These are phyloP conservation scores for Xylaria castorea DNA, from an alignment of 495 filamentous ascomycete species.

Conservation along the genomic window DNA sequence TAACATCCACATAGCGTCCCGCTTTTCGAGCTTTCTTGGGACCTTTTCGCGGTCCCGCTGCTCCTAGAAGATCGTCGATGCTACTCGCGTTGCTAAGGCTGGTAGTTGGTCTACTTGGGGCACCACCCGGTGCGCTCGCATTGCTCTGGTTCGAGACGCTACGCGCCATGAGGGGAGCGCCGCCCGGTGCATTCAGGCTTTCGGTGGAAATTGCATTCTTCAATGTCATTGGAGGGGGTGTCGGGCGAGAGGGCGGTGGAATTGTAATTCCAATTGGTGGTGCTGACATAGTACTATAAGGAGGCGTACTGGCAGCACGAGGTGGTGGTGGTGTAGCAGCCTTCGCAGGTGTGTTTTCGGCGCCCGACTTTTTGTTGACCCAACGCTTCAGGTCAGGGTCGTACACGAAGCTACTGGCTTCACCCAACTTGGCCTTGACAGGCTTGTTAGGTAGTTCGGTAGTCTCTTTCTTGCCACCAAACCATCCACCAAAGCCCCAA, in stretches of 20 bases:
- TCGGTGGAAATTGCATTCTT: slow-evolving; percentile 37
- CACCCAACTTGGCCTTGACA: slow-evolving; percentile 93
- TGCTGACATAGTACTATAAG: slow-evolving; percentile 35
- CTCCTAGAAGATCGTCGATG: slow-evolving; percentile 84
- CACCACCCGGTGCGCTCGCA: slow-evolving; percentile 41
- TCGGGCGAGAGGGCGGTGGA: slow-evolving; percentile 41
- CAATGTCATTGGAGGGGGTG: slow-evolving; percentile 35
- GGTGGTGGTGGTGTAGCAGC: slow-evolving; percentile 59
- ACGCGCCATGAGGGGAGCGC: slow-evolving; percentile 54
- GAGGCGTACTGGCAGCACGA: slow-evolving; percentile 47
- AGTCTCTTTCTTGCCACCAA: slow-evolving; percentile 75
- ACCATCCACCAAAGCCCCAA: slow-evolving; percentile 87
- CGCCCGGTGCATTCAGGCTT: slow-evolving; percentile 37
- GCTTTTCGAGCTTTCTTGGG: slow-evolving; percentile 80
- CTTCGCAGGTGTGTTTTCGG: slow-evolving; percentile 55
- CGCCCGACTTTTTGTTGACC: slow-evolving; percentile 92
- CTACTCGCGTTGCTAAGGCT: slow-evolving; percentile 80
- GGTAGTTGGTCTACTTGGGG: slow-evolving; percentile 60
- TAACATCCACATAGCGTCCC: slow-evolving; percentile 89
- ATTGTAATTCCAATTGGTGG: slow-evolving; percentile 35
- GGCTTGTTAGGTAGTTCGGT: slow-evolving; percentile 64
- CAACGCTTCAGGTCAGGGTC: slow-evolving; percentile 95
- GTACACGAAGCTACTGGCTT: slow-evolving; percentile 91
- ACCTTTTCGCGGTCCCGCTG: slow-evolving; percentile 69
- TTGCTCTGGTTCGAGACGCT: slow-evolving; percentile 50